These are phyloP conservation scores for Pseudogymnoascus sp. DNA, from an alignment of 2,329 filamentous ascomycete genomes.

Conservation along the genomic window DNA sequence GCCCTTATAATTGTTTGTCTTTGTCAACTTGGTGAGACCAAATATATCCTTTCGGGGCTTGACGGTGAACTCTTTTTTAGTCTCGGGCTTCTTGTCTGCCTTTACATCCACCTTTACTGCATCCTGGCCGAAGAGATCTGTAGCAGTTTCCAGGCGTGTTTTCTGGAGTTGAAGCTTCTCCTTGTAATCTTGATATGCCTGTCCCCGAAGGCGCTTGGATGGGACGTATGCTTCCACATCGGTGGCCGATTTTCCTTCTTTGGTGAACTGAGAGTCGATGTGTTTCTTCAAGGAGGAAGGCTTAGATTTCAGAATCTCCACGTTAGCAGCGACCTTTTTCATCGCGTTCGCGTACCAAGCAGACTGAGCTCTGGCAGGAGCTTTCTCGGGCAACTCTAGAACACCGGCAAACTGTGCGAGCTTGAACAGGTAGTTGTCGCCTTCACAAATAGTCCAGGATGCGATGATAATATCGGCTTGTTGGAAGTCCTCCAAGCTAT, in stretches of 20 bases:
- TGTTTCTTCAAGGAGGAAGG: constrained; percentile 24
- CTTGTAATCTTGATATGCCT: constrained; percentile 23
- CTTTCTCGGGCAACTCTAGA: constrained; percentile 31
- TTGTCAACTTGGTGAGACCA: constrained; percentile 6
- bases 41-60: constrained; percentile 10
- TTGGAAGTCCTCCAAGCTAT: constrained; percentile 38
- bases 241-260: constrained; percentile 26
- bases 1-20: constrained; percentile 24
- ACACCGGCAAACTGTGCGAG: constrained; percentile 43
- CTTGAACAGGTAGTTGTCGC: constrained; percentile 39
- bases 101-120: background rate
- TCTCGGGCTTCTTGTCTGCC: background rate
- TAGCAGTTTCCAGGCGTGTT: background rate
- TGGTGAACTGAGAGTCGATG: constrained; percentile 24
- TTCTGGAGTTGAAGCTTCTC: constrained; percentile 9
- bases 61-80: background rate
- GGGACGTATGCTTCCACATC: constrained; percentile 33
- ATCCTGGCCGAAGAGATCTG: background rate
- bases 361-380: constrained; percentile 33
- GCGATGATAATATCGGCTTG: constrained; percentile 49
- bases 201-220: constrained; percentile 32
- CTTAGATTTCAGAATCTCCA: constrained; percentile 13
- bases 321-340: constrained; percentile 35
- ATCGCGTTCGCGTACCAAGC: constrained; percentile 45
- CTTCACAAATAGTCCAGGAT: constrained; percentile 42